phyloP scores from a whole-genome alignment of 2,329 filamentous ascomycete species.

The Diaporthe caulivora region DNA sequence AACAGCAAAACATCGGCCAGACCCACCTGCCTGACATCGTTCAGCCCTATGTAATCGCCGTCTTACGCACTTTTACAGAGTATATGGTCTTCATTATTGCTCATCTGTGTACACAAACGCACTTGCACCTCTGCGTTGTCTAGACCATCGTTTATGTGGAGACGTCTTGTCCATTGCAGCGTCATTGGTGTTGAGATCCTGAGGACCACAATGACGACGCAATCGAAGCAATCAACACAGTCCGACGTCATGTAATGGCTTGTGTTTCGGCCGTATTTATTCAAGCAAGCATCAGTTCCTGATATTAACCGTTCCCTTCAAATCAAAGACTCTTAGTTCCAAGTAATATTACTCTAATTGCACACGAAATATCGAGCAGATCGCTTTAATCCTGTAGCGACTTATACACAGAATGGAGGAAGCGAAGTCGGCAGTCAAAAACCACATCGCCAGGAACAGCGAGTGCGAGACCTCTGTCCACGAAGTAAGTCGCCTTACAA shows the following conservation, averaged over 20 bases:
- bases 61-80: background rate
- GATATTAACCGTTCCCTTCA: background rate
- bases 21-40: constrained; percentile 6
- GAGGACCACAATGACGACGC: background rate
- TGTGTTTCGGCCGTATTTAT: background rate
- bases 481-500: background rate
- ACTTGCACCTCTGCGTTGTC: background rate
- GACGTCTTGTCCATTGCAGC: background rate
- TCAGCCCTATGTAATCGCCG: background rate
- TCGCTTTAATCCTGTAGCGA: background rate
- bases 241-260: background rate
- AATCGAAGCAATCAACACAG: background rate
- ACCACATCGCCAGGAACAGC: background rate
- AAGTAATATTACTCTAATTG: background rate
- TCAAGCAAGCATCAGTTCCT: background rate
- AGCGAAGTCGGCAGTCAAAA: background rate
- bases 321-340: too few species aligned
- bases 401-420: background rate
- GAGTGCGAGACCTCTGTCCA: background rate
- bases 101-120: background rate
- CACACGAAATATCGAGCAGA: background rate
- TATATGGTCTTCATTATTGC: background rate
- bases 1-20: background rate
- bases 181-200: background rate
- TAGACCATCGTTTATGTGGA: background rate